Percentiles rank a stretch among this genome's conserved stretches.
Evolutionary conservation across 2,329 filamentous ascomycete species (phyloP).

Genomic region (Ceratocystis variospora): DNA sequence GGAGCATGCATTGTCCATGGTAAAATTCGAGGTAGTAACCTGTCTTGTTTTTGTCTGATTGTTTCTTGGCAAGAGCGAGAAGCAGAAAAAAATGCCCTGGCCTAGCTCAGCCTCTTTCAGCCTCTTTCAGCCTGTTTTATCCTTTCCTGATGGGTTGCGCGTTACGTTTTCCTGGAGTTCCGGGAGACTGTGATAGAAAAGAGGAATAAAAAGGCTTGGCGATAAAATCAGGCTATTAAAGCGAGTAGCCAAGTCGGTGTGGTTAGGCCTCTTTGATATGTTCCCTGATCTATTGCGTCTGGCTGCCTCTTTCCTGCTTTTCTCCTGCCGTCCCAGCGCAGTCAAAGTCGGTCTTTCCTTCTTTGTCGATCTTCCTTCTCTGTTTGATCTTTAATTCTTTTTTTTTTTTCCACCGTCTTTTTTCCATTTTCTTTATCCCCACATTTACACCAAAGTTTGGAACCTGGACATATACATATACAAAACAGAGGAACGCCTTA

Average conservation of each 20-base stretch:
- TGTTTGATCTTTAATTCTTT: background rate
- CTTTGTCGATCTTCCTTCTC: background rate
- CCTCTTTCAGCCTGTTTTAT: background rate
- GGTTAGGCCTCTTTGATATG: background rate
- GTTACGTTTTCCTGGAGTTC: background rate
- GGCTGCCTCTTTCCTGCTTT: background rate
- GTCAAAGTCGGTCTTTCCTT: background rate
- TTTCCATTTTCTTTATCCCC: background rate
- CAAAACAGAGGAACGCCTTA: background rate
- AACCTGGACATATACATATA: background rate
- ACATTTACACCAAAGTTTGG: background rate
- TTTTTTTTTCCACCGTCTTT: background rate
- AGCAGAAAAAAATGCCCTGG: background rate
- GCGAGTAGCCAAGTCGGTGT: background rate
- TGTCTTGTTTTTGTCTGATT: background rate
- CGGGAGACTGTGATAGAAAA: background rate
- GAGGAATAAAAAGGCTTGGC: background rate
- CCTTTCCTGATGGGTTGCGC: background rate
- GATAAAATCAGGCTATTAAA: slow-evolving; percentile 1
- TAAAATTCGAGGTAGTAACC: background rate
- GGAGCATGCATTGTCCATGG: background rate
- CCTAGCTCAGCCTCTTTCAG: background rate
- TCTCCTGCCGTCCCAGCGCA: background rate
- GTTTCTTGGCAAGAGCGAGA: background rate
- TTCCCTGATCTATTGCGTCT: background rate